Conservation (phyloP, 441 rosid species). For the Gossypium aridum region DNA sequence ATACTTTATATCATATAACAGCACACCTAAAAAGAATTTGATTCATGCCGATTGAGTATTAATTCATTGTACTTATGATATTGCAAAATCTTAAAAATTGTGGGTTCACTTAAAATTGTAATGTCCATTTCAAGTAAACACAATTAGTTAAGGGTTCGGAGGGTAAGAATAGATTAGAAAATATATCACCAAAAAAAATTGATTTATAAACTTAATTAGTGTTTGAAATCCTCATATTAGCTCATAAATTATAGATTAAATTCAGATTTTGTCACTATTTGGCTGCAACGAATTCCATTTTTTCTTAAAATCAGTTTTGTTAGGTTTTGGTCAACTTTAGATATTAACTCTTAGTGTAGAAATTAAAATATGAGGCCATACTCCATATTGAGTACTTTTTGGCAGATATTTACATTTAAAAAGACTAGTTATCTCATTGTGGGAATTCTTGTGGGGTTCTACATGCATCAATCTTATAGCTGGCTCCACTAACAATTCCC, state of each 20-base stretch:
- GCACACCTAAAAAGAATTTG: neutral
- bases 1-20: neutral
- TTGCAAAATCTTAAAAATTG: too few relatives aligned
- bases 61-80: too few relatives aligned
- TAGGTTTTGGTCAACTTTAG: conserved; percentile 7
- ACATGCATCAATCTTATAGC: neutral
- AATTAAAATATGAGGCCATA: neutral
- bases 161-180: too few relatives aligned
- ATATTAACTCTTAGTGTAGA: neutral
- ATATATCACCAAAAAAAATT: neutral
- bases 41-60: too few relatives aligned
- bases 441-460: neutral
- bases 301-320: neutral
- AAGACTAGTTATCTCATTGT: neutral
- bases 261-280: conserved; percentile 8
- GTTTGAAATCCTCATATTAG: conserved; percentile 15
- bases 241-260: neutral
- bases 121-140: too few relatives aligned
- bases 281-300: neutral
- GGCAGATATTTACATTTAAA: neutral
- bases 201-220: neutral
- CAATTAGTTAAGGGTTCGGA: too few relatives aligned
- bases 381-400: neutral
- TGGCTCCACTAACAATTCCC: neutral
- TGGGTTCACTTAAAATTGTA: too few relatives aligned